Evolutionary conservation across 2,329 filamentous ascomycete species (phyloP).

Genomic region (Pseudogymnoascus sp.): DNA sequence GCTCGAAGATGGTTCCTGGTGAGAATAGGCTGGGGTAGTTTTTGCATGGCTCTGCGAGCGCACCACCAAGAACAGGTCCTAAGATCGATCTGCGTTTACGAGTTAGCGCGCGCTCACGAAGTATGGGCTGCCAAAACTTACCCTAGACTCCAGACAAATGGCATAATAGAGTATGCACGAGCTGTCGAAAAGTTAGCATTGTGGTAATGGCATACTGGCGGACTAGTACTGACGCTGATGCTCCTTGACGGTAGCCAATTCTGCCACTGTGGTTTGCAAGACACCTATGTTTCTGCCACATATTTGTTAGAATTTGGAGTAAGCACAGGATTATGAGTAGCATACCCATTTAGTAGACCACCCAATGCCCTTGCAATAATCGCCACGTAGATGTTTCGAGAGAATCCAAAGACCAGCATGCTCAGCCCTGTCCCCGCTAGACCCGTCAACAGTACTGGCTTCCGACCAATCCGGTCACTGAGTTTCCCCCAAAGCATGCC

Average conservation of each 20-base stretch:
- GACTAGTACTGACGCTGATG: conserved; percentile 68
- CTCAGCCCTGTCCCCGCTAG: conserved; percentile 85
- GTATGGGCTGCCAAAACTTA: conserved; percentile 34
- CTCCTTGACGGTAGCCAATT: conserved; percentile 85
- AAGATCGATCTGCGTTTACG: conserved; percentile 63
- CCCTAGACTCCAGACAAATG: conserved; percentile 95
- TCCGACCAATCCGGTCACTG: conserved; percentile 86
- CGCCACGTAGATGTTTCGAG: conserved; percentile 71
- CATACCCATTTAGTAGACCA: conserved; percentile 84
- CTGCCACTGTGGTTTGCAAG: conserved; percentile 87
- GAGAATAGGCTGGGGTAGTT: conserved; percentile 71
- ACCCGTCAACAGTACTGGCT: conserved; percentile 85
- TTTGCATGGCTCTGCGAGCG: conserved; percentile 76
- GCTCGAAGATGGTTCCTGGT: conserved; percentile 69
- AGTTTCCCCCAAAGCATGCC: conserved; percentile 88
- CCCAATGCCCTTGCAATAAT: conserved; percentile 82
- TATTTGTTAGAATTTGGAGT: conserved; percentile 15
- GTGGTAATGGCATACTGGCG: conserved; percentile 15
- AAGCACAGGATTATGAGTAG: conserved; percentile 12
- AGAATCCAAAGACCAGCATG: conserved; percentile 87
- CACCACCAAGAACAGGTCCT: conserved; percentile 83
- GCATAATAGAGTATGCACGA: conserved; percentile 94
- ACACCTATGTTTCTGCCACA: conserved; percentile 76
- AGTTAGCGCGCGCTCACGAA: conserved; percentile 8
- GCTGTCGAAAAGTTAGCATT: conserved; percentile 41